A percentile compares a stretch with the other conserved stretches of the same genome.
Conservation (phyloP, 176 grass and related monocot species). For the Carex parvula region DNA sequence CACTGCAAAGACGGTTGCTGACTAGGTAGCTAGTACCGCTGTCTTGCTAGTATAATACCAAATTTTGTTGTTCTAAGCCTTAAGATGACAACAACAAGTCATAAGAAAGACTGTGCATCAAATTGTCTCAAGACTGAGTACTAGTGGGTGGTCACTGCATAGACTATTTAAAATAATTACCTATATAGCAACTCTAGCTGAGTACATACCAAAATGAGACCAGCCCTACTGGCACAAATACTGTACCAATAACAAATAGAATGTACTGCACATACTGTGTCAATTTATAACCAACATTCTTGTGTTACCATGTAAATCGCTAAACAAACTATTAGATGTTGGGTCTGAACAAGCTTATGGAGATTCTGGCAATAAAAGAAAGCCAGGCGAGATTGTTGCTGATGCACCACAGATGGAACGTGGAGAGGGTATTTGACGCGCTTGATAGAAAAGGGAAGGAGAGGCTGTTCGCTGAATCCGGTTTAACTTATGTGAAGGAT, state of each 20-base stretch:
- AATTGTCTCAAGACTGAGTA: not conserved
- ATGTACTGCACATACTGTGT: not conserved
- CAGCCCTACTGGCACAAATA: no score
- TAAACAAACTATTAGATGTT: conserved; percentile 19
- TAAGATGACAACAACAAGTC: not conserved
- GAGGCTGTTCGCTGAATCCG: not conserved
- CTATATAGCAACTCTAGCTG: not conserved
- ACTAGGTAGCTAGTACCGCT: not conserved
- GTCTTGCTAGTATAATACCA: not conserved
- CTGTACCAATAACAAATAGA: not conserved
- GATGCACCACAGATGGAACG: conserved; percentile 29
- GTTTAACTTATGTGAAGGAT: conserved; percentile 1
- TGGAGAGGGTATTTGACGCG: conserved; percentile 11
- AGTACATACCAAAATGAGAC: not conserved
- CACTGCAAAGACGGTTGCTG: not conserved
- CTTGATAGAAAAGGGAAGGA: conserved; percentile 23
- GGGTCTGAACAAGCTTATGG: conserved; percentile 18
- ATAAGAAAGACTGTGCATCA: not conserved
- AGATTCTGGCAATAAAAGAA: conserved; percentile 18
- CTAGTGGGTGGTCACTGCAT: no score
- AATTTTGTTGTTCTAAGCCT: not conserved
- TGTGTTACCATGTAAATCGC: not conserved
- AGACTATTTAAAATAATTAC: not conserved
- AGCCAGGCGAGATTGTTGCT: conserved; percentile 16
- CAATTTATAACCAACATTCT: not conserved